Evolutionary conservation across 192 early-diverging fungal species (phyloP).

Genomic region (Coemansia sp.): DNA sequence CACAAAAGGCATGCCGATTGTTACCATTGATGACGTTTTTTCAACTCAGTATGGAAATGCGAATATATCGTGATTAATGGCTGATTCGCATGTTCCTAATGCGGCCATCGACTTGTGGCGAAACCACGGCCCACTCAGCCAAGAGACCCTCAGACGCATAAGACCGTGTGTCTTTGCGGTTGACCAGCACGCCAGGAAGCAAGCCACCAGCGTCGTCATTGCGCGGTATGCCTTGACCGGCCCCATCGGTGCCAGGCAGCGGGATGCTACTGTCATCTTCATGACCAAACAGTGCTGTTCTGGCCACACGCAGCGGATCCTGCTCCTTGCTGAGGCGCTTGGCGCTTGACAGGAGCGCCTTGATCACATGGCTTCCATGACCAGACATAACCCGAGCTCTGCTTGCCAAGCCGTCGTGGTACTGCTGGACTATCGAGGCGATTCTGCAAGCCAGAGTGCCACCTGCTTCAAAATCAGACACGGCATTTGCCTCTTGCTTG

Average conservation of each 20-base stretch:
- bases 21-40: too few relatives aligned
- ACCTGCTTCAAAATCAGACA: neutral
- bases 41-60: too few relatives aligned
- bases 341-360: constrained; percentile 28
- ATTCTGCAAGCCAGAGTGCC: constrained; percentile 16
- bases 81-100: constrained; percentile 44
- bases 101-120: constrained; percentile 55
- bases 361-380: constrained; percentile 12
- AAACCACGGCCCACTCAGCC: constrained; percentile 58
- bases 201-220: constrained; percentile 35
- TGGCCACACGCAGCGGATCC: constrained; percentile 28
- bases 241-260: neutral
- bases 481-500: neutral
- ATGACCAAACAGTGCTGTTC: constrained; percentile 40
- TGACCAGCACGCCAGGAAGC: constrained; percentile 34
- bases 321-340: constrained; percentile 24
- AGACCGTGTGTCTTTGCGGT: constrained; percentile 25
- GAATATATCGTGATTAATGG: too few relatives aligned
- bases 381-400: constrained; percentile 13
- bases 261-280: constrained; percentile 25
- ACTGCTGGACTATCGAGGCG: constrained; percentile 19
- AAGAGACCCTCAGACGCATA: constrained; percentile 45
- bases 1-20: too few relatives aligned
- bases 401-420: constrained; percentile 16
- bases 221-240: constrained; percentile 15